Percentiles rank a stretch among this genome's conserved stretches.
Evolutionary conservation across 2,329 filamentous ascomycete genomes (phyloP).

Genomic region (Neofusicoccum laricinum): DNA sequence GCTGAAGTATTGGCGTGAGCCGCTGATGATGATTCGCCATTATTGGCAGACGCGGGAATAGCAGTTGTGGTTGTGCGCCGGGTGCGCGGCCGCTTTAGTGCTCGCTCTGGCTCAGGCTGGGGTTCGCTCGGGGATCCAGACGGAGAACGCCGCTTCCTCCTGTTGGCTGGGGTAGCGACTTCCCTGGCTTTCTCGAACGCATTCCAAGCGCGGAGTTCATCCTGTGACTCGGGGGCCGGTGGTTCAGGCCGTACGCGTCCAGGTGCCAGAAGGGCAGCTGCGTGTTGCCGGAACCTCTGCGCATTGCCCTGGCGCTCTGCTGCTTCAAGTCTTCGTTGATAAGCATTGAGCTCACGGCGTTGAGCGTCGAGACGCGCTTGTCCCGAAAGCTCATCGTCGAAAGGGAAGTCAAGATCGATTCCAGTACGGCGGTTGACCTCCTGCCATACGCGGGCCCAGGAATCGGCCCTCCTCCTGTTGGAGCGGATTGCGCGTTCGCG

Average conservation of each 20-base stretch:
- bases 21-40: slow-evolving; percentile 11
- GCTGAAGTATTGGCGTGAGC: neutral
- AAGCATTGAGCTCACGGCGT: slow-evolving; percentile 62
- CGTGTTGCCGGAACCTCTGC: slow-evolving; percentile 68
- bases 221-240: slow-evolving; percentile 67
- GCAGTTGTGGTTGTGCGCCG: slow-evolving; percentile 59
- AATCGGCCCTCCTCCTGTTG: slow-evolving; percentile 25
- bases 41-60: slow-evolving; percentile 35
- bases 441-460: slow-evolving; percentile 80
- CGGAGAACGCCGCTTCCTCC: slow-evolving; percentile 75
- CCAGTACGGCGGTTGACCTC: slow-evolving; percentile 78
- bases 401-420: slow-evolving; percentile 81
- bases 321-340: slow-evolving; percentile 80
- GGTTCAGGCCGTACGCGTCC: slow-evolving; percentile 32
- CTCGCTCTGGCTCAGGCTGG: slow-evolving; percentile 69
- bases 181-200: slow-evolving; percentile 83
- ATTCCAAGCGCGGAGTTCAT: slow-evolving; percentile 84
- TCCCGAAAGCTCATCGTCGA: slow-evolving; percentile 61
- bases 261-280: slow-evolving; percentile 57
- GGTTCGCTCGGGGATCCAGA: slow-evolving; percentile 69
- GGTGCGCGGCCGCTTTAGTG: slow-evolving; percentile 82
- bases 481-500: slow-evolving; percentile 16
- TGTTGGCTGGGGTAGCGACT: slow-evolving; percentile 44
- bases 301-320: slow-evolving; percentile 75
- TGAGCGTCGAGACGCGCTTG: slow-evolving; percentile 30